Base-by-base conservation (phyloP, 805 yeast genomes). In the Saturnispora zaruensis region DNA sequence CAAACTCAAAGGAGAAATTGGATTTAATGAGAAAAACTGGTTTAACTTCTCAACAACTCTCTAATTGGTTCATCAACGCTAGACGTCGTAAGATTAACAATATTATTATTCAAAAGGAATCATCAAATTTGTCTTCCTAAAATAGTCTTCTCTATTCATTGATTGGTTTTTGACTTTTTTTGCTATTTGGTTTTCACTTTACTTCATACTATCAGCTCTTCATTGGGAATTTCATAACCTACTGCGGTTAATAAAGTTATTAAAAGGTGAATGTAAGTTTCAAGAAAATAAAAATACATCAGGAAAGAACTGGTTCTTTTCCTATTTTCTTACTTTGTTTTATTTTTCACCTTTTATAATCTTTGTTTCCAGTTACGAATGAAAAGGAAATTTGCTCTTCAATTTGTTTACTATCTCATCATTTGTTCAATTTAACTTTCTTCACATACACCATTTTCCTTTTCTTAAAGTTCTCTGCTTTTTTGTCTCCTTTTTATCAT, bases 11-110 rank as follows among this genome's bases (percentile, higher is more conserved):
- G 52, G 81, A 78, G 54, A 78, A 78, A 63, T 67, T 72, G 45
- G 79, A 76, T 51, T 64, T 78, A 56, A 77, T 78, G 68, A 60
- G 67, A 57, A 66, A 70, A 53, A 78, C 83, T 5, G 82, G 82
- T 1, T 71, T 78, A 61, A 74, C 75, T 53, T 75, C 74, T 58
- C 83, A 78, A 59, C 83, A 78, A 56, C 67, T 78, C 52, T 71
- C 78, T 52, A 78, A 78, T 57, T 78, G 83, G 83, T 78, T 78
- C 56, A 78, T 78, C 58, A 78, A 78, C 60, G 83, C 83, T 16
- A 70, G 83, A 62, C 67, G 83, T 59, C 66, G 83, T 55, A 78
- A 78, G 61, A 76, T 79, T 46, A 77, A 32, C 36, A 38, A 37
- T 14, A 26, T 14, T 18, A 40, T 59, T 60, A 44, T 41, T 36